Base-by-base conservation (phyloP, 495 filamentous ascomycete species). In the Geopyxis carbonaria region DNA sequence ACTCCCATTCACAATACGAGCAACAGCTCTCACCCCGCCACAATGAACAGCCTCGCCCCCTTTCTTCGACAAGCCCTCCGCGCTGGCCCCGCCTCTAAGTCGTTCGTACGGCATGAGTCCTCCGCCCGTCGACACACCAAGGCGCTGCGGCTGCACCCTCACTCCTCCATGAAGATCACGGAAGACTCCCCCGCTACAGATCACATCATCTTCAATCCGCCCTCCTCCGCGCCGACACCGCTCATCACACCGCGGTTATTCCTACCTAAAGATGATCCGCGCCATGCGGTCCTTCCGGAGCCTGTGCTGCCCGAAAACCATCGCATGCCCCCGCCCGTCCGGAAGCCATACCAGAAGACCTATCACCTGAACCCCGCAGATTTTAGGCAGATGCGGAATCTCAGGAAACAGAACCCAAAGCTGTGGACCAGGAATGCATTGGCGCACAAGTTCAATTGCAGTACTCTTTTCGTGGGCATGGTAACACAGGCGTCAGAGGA, bases 161-260 rank as follows among this genome's bases (percentile, higher is more conserved):
- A 51, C 31, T 16, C 36, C 0, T 47, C 41, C 31, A 77, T 78
- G 38, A 87, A 82, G 61, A 63, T 69, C 37, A 47, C 59, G 14
- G 53, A 68, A 7, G 46, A 59, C 23, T 52, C 62, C 19, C 59
- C 68, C 28, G 19, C 48, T 3, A 50, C 60, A 41, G 65, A 75
- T 46, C 68, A 81, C 48, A 81, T 95, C 57, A 75, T 97, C 61
- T 86, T 78, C 75, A 95, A 94, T 62, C 89, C 89, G 29, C 89
- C 89, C 5, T 77, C 86, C n/a, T 73, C 81, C 22, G 69, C 72
- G 0, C 71, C 91, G 1, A 80, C 73, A 14, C 76, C 85, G 23
- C 81, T 76, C 58, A 72, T 91, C 57, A 97, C 89, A 2, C 89
- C 89, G 22, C 64, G 72, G 41, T 85, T 81, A 46, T 97, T 97